These are phyloP conservation scores for Xylariaceae sp. DNA, from an alignment of 2,329 filamentous ascomycete genomes.

Conservation along the genomic window DNA sequence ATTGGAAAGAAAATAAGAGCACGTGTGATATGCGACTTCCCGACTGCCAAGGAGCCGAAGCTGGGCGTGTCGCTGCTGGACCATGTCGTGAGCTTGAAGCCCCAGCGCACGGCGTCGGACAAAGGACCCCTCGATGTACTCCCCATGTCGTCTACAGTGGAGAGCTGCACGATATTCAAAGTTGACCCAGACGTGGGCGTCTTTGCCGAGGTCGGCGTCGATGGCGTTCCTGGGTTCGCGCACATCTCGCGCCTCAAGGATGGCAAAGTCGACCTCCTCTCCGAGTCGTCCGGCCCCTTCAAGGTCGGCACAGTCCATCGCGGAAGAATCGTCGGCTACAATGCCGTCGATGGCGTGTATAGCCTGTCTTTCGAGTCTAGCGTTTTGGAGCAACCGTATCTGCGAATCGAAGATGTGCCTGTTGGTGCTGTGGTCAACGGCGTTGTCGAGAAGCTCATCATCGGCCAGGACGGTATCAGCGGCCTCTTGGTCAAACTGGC, in stretches of 20 bases:
- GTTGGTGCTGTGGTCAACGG: constrained; percentile 76
- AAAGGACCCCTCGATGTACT: constrained; percentile 53
- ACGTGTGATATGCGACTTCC: constrained; percentile 83
- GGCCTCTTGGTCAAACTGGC: constrained; percentile 79
- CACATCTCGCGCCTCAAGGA: constrained; percentile 93
- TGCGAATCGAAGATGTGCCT: constrained; percentile 85
- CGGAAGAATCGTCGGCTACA: constrained; percentile 81
- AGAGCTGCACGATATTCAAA: constrained; percentile 71
- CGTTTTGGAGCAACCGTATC: constrained; percentile 79
- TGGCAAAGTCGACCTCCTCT: constrained; percentile 78
- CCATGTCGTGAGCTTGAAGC: constrained; percentile 65
- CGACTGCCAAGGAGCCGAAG: constrained; percentile 71
- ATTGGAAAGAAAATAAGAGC: constrained; percentile 78
- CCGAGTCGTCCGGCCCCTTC: constrained; percentile 70
- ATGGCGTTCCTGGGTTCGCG: constrained; percentile 74
- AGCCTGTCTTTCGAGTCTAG: constrained; percentile 78
- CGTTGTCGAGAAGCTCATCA: constrained; percentile 76
- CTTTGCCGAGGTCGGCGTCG: constrained; percentile 66
- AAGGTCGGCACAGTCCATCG: constrained; percentile 73
- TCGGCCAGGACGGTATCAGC: constrained; percentile 70
- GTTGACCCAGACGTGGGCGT: constrained; percentile 77
- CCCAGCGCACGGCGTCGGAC: constrained; percentile 37
- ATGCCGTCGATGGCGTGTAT: constrained; percentile 77
- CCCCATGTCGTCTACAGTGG: constrained; percentile 68
- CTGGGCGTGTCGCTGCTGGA: constrained; percentile 82